These are phyloP conservation scores for Rhynchosporium agropyri DNA, from an alignment of 2,329 filamentous ascomycete species.

Conservation along the genomic window DNA sequence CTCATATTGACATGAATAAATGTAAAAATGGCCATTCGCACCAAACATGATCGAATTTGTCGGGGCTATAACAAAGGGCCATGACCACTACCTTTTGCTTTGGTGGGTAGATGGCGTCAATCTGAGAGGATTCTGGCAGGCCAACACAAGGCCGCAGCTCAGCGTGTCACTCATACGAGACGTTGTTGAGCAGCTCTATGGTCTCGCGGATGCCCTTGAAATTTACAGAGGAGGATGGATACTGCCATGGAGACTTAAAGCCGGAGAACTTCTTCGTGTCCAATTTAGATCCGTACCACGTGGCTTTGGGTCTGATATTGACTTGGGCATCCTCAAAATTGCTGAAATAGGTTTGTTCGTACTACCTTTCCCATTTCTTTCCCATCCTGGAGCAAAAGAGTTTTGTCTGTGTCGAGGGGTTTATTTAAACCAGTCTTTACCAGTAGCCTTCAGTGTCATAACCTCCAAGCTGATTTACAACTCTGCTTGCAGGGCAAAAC, in stretches of 20 bases:
- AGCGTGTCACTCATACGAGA: neutral
- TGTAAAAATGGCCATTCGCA: neutral
- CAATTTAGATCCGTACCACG: neutral
- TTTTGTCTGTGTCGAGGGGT: no score
- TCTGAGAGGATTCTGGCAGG: neutral
- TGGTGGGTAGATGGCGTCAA: conserved; percentile 8
- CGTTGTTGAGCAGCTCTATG: neutral
- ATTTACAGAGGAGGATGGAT: neutral
- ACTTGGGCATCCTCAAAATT: neutral
- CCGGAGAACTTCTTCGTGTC: conserved; percentile 2
- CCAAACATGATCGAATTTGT: conserved; percentile 1
- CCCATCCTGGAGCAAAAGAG: no score
- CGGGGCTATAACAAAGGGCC: neutral
- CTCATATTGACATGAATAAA: conserved; percentile 2
- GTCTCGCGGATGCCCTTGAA: neutral
- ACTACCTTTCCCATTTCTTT: no score
- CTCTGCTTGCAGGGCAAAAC: neutral
- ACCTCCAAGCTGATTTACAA: neutral
- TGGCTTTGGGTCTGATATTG: neutral
- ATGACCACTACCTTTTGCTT: neutral
- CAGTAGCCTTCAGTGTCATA: no score
- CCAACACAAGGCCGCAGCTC: neutral
- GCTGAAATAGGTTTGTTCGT: neutral
- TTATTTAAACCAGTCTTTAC: no score
- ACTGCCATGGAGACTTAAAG: conserved; percentile 2